Conservation (phyloP, 106 monocot genomes). For the Iris macrosiphon region DNA sequence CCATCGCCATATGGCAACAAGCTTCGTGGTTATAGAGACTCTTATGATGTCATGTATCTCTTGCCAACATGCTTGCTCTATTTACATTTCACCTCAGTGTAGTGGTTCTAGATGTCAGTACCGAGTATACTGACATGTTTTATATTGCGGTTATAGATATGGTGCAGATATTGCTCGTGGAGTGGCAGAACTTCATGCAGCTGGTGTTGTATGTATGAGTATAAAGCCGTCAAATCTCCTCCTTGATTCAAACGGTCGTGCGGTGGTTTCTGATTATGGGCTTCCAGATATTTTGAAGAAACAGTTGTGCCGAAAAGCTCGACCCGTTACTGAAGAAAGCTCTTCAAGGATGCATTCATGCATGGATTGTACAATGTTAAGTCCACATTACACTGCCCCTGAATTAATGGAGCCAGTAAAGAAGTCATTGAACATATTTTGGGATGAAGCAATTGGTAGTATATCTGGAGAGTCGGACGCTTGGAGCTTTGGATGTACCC, state of each 20-base stretch:
- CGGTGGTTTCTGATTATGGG: conserved; percentile 94
- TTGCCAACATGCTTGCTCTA: neutral
- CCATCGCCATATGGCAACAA: too few relatives aligned
- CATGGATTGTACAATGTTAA: conserved; percentile 90
- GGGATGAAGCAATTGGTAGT: conserved; percentile 86
- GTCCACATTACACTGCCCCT: conserved; percentile 88
- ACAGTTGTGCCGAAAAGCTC: conserved; percentile 54
- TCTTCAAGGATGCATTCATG: conserved; percentile 70
- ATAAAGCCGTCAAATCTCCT: conserved; percentile 96
- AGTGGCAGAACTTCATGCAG: conserved; percentile 97
- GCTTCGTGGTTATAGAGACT: too few relatives aligned
- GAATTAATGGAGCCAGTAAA: conserved; percentile 94
- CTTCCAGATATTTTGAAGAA: conserved; percentile 92
- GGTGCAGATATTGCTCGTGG: conserved; percentile 99
- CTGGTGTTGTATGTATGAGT: conserved; percentile 92
- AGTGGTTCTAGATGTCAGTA: neutral
- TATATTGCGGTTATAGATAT: conserved; percentile 56
- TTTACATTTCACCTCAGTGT: neutral
- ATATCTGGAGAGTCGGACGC: conserved; percentile 88
- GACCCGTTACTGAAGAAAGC: conserved; percentile 39
- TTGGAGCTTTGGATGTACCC: conserved; percentile 98
- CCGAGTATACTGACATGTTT: neutral
- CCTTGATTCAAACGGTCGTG: conserved; percentile 64
- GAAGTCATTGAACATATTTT: conserved; percentile 78
- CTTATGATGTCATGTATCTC: too few relatives aligned